phyloP scores from a whole-genome alignment of 306 rosid species.

The Trifolium fragiferum region DNA sequence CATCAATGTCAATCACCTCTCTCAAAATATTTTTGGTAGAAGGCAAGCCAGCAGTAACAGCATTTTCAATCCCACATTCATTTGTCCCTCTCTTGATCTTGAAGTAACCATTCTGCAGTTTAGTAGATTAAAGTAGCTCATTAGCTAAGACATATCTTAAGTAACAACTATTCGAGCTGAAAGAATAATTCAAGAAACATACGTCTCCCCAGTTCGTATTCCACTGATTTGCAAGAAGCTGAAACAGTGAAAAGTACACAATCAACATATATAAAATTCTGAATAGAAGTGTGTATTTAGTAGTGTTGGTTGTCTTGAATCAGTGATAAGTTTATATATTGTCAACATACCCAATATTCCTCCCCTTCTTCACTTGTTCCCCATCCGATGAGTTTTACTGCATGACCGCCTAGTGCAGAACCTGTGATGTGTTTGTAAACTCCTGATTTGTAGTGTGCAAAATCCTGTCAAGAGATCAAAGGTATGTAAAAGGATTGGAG shows the following conservation, averaged over 20 bases:
- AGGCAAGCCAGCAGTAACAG: slow-evolving; percentile 82
- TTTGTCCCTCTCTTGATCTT: slow-evolving; percentile 83
- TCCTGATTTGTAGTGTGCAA: slow-evolving; percentile 96
- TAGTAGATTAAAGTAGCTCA: slow-evolving; percentile 18
- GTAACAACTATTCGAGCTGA: slow-evolving; percentile 27
- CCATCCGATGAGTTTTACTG: slow-evolving; percentile 96
- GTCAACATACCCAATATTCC: slow-evolving; percentile 83
- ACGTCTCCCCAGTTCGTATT: slow-evolving; percentile 95
- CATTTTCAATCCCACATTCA: slow-evolving; percentile 86
- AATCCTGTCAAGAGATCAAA: slow-evolving; percentile 64
- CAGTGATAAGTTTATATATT: slow-evolving; percentile 14
- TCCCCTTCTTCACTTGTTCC: slow-evolving; percentile 83
- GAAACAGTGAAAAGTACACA: slow-evolving; percentile 46
- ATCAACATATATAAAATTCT: slow-evolving; percentile 33
- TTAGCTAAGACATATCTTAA: slow-evolving; percentile 25
- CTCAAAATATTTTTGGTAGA: slow-evolving; percentile 59
- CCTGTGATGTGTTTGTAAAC: slow-evolving; percentile 92
- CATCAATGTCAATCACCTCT: slow-evolving; percentile 52
- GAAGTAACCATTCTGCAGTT: slow-evolving; percentile 94
- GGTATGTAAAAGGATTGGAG: background rate
- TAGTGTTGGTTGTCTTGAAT: background rate
- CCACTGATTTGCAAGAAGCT: slow-evolving; percentile 98
- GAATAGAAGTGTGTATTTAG: background rate
- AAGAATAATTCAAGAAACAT: slow-evolving; percentile 46
- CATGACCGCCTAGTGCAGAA: slow-evolving; percentile 82